Base-by-base conservation (phyloP, 192 early-diverging fungal species). In the Entrophospora sp. region DNA sequence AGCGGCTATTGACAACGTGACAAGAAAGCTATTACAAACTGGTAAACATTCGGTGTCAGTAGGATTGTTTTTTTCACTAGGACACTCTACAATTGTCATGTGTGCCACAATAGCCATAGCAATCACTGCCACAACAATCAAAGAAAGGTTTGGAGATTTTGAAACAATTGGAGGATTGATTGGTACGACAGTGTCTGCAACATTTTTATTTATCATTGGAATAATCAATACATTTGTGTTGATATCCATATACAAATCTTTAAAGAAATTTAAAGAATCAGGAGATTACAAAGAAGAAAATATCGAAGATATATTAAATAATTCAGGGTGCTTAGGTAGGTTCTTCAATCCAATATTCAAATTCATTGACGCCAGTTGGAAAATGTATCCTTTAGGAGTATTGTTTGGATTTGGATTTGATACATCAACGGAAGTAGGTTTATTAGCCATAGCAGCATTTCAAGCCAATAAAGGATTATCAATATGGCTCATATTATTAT, bases 1-100 rank as follows among this genome's bases (percentile, higher is more conserved):
- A 28, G 82, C 87, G 1, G 86, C 87, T 3, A 89, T 89, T 64
- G 87, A 89, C 61, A 89, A 89, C 59, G 82, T 87, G 10, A 89
- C 87, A 12, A 71, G 87, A 14, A 80, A 81, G 40, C 71, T 89
- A 16, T 68, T 85, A 20, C 45, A 72, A 1, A 10, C 45, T 25
- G 62, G 62, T 13, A 51, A 78, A 32, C 64, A 67, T 31, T 80
- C 87, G 1, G 71, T 87, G 0, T 74, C 77, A 40, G 85, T 89
- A 18, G 87, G 87, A 0, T 67, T 89, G 0, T 89, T 80, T 44
- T 89, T 89, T 58, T 80, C 87, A 1, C 69, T 87, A 2, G 87
- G 87, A 0, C 87, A 89, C 60, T 89, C 87, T 8, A 89, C 87
- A 9, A 79, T 89, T 24, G 87, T 89, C 2, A 72, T 85, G 30